Evolutionary conservation across 768 basidiomycete genomes (phyloP).

Genomic region (Russula virescens): DNA sequence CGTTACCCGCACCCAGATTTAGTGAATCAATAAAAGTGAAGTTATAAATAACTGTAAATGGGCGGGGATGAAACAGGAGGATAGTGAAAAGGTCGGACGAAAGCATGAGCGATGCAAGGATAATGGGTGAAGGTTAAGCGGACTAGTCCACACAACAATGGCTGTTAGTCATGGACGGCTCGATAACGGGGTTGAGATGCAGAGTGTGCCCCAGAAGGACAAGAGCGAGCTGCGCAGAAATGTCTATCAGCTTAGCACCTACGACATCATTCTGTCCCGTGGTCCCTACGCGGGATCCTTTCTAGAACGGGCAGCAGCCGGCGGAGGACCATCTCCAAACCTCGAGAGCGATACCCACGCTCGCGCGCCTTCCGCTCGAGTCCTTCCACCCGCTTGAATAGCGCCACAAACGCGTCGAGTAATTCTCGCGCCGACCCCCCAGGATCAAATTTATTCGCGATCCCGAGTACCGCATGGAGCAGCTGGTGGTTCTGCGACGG

Average conservation of each 20-base stretch:
- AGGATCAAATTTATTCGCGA: slow-evolving; percentile 15
- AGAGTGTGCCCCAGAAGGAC: too few species aligned
- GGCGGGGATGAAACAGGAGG: too few species aligned
- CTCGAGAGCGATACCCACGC: slow-evolving; percentile 8
- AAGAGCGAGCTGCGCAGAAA: too few species aligned
- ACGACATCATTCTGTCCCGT: neutral
- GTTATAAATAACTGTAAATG: too few species aligned
- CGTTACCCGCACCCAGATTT: too few species aligned
- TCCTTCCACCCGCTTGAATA: slow-evolving; percentile 2
- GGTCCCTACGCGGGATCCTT: neutral
- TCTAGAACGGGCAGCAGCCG: slow-evolving; percentile 2
- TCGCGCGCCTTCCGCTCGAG: neutral
- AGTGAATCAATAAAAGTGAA: too few species aligned
- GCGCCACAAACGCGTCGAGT: neutral
- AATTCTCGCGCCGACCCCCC: neutral
- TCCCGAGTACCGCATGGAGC: neutral
- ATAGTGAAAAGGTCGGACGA: too few species aligned
- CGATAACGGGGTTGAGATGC: too few species aligned
- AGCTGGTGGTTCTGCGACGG: neutral
- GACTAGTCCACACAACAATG: too few species aligned
- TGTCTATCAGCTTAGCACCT: neutral
- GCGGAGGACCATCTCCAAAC: slow-evolving; percentile 13
- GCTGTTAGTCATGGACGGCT: too few species aligned
- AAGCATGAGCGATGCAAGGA: too few species aligned
- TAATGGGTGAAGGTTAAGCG: too few species aligned